Conservation (phyloP, 2,329 filamentous ascomycete species). For the Annulohypoxylon truncatum region DNA sequence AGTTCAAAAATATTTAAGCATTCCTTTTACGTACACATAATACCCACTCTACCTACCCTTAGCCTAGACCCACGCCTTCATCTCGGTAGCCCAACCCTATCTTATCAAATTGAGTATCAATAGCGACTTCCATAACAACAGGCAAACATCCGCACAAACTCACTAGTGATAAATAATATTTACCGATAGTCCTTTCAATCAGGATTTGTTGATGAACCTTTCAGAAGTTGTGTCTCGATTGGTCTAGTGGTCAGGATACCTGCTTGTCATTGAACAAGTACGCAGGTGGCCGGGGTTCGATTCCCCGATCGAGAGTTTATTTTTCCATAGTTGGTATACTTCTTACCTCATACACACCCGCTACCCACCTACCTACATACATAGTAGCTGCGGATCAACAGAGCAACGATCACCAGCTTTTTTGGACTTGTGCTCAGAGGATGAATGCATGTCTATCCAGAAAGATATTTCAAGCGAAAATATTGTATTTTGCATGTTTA, state of each 20-base stretch:
- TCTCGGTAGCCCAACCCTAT: no score
- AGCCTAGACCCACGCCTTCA: neutral
- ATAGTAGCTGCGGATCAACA: neutral
- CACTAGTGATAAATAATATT: neutral
- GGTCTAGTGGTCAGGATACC: conserved; percentile 37
- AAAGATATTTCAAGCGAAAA: neutral
- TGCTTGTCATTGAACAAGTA: conserved; percentile 25
- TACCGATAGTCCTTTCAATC: no score
- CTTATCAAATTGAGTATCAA: neutral
- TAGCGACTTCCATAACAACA: neutral
- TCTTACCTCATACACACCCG: no score
- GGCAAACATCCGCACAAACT: neutral
- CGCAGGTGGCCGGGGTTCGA: conserved; percentile 50
- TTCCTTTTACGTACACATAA: neutral
- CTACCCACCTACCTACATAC: neutral
- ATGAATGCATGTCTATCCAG: neutral
- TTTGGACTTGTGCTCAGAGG: neutral
- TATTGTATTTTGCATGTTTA: neutral
- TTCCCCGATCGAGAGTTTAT: conserved; percentile 51
- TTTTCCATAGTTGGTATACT: no score
- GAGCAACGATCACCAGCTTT: neutral
- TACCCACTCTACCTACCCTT: neutral
- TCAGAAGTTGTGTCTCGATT: conserved; percentile 16
- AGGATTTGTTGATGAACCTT: no score
- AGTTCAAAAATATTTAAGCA: neutral